Evolutionary conservation across 306 rosid genomes (phyloP), one percentile per base, ranked within the genome.

Genomic region (Myrica gale): DNA sequence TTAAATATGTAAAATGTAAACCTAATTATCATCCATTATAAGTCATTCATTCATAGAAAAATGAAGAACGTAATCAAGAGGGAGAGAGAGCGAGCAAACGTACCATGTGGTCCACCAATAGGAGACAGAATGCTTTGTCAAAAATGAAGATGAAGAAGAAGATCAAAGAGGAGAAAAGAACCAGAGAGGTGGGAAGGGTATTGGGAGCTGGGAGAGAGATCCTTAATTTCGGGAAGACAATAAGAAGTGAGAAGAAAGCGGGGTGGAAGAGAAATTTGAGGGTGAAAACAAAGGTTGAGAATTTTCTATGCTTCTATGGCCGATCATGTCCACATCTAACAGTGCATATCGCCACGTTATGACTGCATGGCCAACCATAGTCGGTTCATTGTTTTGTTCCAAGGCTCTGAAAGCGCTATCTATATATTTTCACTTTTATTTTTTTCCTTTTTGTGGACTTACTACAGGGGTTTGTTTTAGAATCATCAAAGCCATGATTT

Each of bases 61-160:
- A 43, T 48, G 79, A 53, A 57, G 19, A 68, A 32, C 37, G 3
- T 32, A 32, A 32, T 32, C 20, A 5, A 19, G 41, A 23, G 46
- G 48, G 37, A 66, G 12, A 73, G 76, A 76, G 32, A 71, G 17
- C 21, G 37, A 74, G 74, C 60, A 39, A 72, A 78, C 87, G 47
- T 91, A 91, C 96, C 97, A 93, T 93, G 83, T 79, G 89, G 88
- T 74, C 57, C 44, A 44, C 5, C 4, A 61, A 57, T 74, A 82
- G 78, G 80, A 32, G 76, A 76, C 76, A 2, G 39, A 79, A 74
- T 73, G 52, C 23, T 4, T 44, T 21, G 9, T 45, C 85, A 77
- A 72, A 81, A 82, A 83, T 70, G 92, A 75, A 72, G 82, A 81
- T 68, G 88, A 85, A 82, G 81, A 69, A 72, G 82, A 73, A 72